These are phyloP conservation scores for Quercus robur DNA, from an alignment of 306 rosid species.

Conservation along the genomic window DNA sequence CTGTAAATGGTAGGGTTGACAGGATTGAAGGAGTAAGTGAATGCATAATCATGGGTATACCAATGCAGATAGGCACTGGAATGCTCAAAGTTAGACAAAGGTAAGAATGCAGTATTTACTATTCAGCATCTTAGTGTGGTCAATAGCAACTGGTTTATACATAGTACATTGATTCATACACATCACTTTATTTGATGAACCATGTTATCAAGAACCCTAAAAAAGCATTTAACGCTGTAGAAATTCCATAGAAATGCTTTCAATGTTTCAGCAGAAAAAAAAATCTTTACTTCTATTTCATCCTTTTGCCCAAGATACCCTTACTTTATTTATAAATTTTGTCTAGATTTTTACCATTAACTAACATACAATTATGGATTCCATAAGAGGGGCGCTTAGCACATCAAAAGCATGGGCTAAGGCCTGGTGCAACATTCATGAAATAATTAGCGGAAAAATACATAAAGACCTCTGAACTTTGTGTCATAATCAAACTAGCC, in stretches of 20 bases:
- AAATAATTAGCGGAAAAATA: neutral
- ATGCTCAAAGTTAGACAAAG: conserved; percentile 82
- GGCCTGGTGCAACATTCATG: neutral
- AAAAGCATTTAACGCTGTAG: neutral
- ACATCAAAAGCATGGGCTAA: neutral
- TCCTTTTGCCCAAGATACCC: neutral
- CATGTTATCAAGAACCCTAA: neutral
- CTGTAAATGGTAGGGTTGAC: conserved; percentile 66
- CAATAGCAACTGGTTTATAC: no score
- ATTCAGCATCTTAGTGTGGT: neutral
- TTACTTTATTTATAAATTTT: neutral
- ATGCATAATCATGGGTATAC: conserved; percentile 90
- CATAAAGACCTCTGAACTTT: neutral
- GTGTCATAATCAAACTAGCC: no score
- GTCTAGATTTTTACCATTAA: neutral
- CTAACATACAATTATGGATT: neutral
- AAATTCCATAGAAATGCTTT: neutral
- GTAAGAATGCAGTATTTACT: conserved; percentile 33
- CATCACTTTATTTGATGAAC: neutral
- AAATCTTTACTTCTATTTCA: neutral
- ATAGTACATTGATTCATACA: no score
- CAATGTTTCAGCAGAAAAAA: neutral
- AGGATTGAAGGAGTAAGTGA: conserved; percentile 88
- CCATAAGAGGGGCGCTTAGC: neutral
- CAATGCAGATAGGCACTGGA: conserved; percentile 85